Evolutionary conservation across 345 rosid genomes (phyloP).

Genomic region (Raphanus raphanistrum): DNA sequence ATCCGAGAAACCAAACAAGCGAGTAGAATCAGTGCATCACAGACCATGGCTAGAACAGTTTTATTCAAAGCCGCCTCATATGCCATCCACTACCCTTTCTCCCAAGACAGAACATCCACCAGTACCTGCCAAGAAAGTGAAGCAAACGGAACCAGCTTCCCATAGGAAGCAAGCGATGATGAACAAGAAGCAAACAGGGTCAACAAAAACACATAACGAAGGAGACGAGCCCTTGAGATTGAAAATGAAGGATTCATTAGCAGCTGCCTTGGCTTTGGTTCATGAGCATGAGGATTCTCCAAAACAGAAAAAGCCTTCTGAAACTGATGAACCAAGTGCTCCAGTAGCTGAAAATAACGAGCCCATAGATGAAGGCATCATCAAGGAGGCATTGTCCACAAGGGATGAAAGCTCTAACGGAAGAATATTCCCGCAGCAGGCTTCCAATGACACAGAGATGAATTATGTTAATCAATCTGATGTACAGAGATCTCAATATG

Average conservation of each 20-base stretch:
- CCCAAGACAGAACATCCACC: constrained; percentile 44
- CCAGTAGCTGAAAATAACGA: constrained; percentile 34
- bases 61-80: constrained; percentile 26
- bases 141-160: constrained; percentile 42
- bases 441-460: constrained; percentile 30
- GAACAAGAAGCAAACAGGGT: constrained; percentile 47
- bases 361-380: constrained; percentile 20
- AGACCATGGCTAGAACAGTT: constrained; percentile 84
- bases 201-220: constrained; percentile 47
- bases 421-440: constrained; percentile 23
- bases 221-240: constrained; percentile 68
- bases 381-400: background rate
- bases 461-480: constrained; percentile 38
- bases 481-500: constrained; percentile 46
- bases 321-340: constrained; percentile 37
- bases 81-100: constrained; percentile 37
- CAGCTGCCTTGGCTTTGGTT: constrained; percentile 80
- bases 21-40: constrained; percentile 56
- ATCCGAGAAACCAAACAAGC: constrained; percentile 46
- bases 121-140: constrained; percentile 43
- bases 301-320: constrained; percentile 40
- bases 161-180: constrained; percentile 37
- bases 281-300: constrained; percentile 40
- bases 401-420: constrained; percentile 33
- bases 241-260: constrained; percentile 88